Evolutionary conservation across 441 rosid species (phyloP), one percentile per base, ranked within the genome.

Genomic region (Isatis lusitanica): DNA sequence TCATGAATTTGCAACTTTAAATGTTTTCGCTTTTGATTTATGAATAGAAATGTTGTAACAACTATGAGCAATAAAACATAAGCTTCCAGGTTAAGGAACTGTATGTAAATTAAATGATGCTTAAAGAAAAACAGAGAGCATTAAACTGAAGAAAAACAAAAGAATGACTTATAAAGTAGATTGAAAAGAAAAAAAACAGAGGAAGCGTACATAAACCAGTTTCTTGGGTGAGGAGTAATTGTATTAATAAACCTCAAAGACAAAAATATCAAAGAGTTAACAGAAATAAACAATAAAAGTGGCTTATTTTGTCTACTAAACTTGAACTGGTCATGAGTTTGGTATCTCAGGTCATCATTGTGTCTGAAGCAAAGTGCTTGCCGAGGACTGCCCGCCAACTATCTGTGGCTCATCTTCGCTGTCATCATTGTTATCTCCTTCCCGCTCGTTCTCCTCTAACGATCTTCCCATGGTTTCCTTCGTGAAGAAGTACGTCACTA

Each of bases 381-480:
- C 70, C 1, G 74, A 68, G 38, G 70, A 69, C 55, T 69, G 74
- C 36, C 60, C 18, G 6, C 28, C 6, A 69, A 63, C 74, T 53
- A 62, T 46, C 12, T 30, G 70, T 62, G 70, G 52, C 60, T 75
- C 79, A 24, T 17, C 51, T 26, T 53, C 51, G 0, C 26, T 44
- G 12, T 75, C 60, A 43, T 21, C 60, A 53, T 35, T 53, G 26
- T 26, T 26, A 44, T 15, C 6, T 21, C 36, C 3, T 24, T 60
- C 78, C 1, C 36, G 52, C 66, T 91, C 97, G 26, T 90, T 90
- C n/a, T 92, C 95, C 57, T 90, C 97, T 30, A 91, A 50, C 1
- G 95, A 89, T 58, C 88, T 85, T 47, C 95, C 90, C 86, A 74
- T 83, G 0, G 95, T 91, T 75, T 89, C 97, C 0, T 63, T 64